A percentile compares a stretch with the other conserved stretches of the same genome.
Conservation (phyloP, 495 filamentous ascomycete genomes). For the Neurospora sp. region DNA sequence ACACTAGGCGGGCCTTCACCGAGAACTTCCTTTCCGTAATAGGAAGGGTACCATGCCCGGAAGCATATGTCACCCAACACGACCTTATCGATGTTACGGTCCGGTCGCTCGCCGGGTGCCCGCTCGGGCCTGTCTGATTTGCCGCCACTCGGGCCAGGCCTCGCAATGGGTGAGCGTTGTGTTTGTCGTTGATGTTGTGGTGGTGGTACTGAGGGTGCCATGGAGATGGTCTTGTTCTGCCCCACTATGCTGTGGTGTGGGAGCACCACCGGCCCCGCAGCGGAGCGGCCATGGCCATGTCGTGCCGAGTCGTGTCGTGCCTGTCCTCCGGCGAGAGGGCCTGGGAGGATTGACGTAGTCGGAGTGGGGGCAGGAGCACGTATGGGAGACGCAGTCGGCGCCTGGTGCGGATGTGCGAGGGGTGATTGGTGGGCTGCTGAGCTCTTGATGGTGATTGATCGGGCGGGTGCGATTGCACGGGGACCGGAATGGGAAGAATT, state of each 20-base stretch:
- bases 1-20: slow-evolving; percentile 20
- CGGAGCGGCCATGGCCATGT: not conserved
- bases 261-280: slow-evolving; percentile 5
- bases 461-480: not conserved
- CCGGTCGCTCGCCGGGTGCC: slow-evolving; percentile 14
- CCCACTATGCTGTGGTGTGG: slow-evolving; percentile 15
- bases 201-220: slow-evolving; percentile 13
- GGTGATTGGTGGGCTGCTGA: not conserved
- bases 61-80: slow-evolving; percentile 65
- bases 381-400: not conserved
- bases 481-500: not conserved
- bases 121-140: not conserved
- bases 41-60: slow-evolving; percentile 66
- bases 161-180: slow-evolving; percentile 12
- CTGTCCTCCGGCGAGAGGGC: not conserved
- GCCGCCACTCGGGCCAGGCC: slow-evolving; percentile 3
- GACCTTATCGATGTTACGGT: slow-evolving; percentile 64
- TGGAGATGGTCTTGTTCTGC: slow-evolving; percentile 15
- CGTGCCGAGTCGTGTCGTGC: not conserved
- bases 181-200: slow-evolving; percentile 7
- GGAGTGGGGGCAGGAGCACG: not conserved
- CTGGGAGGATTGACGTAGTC: not conserved
- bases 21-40: slow-evolving; percentile 69
- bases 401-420: not conserved
- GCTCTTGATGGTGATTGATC: not conserved